phyloP scores from a whole-genome alignment of 805 yeast species.

The Brettanomyces bruxellensis region DNA sequence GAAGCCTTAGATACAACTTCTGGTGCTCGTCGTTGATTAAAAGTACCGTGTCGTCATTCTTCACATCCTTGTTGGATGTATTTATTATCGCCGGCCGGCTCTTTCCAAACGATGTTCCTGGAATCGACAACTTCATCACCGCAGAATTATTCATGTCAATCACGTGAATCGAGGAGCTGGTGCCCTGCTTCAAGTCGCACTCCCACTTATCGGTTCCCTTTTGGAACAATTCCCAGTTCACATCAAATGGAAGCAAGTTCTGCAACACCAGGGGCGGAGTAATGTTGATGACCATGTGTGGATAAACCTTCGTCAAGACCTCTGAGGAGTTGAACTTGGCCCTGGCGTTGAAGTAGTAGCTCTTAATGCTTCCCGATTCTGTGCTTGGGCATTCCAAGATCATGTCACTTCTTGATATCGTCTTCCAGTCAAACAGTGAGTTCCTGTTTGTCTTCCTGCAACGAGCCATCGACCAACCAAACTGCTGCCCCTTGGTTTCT shows the following conservation, averaged over 20 bases:
- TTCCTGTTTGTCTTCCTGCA: constrained; percentile 8
- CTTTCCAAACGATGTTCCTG: constrained; percentile 48
- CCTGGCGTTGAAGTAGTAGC: constrained; percentile 57
- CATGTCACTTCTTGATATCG: constrained; percentile 37
- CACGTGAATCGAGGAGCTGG: constrained; percentile 66
- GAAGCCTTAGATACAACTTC: constrained; percentile 49
- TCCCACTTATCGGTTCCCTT: constrained; percentile 64
- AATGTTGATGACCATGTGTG: constrained; percentile 68
- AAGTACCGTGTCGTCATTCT: constrained; percentile 32
- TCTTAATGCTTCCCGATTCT: constrained; percentile 25
- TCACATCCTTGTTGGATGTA: constrained; percentile 28
- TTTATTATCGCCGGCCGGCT: constrained; percentile 74
- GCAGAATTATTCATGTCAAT: constrained; percentile 53
- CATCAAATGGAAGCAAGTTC: constrained; percentile 76
- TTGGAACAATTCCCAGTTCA: constrained; percentile 68
- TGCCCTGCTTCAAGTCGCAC: constrained; percentile 54
- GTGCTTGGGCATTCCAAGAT: constrained; percentile 52
- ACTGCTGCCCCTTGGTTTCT: constrained; percentile 36
- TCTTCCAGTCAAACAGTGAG: constrained; percentile 50
- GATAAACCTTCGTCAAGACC: constrained; percentile 67
- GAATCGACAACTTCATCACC: constrained; percentile 59
- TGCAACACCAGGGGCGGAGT: constrained; percentile 84
- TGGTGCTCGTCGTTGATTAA: constrained; percentile 57
- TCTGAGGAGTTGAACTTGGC: constrained; percentile 58
- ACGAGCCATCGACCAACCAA: constrained; percentile 58